Evolutionary conservation across 768 basidiomycete species (phyloP).

Genomic region (Pholiota conissans): DNA sequence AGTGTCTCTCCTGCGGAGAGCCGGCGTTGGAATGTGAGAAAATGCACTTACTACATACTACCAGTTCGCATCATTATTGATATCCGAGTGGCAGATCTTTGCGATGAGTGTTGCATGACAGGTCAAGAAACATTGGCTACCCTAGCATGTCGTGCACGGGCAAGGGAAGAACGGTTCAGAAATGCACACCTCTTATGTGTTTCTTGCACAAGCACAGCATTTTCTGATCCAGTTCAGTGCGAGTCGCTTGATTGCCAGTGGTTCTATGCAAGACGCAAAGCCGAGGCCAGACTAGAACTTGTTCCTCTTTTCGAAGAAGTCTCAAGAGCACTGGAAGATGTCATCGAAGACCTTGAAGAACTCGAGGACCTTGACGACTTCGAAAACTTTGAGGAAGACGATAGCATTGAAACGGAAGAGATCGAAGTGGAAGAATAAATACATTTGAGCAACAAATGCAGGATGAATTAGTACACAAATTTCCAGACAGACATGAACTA

Average conservation of each 20-base stretch:
- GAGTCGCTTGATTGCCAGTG: slow-evolving; percentile 87
- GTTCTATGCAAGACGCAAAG: slow-evolving; percentile 70
- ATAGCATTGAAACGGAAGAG: neutral
- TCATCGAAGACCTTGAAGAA: slow-evolving; percentile 14
- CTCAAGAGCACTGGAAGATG: slow-evolving; percentile 32
- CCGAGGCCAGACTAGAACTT: slow-evolving; percentile 43
- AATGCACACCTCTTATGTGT: slow-evolving; percentile 70
- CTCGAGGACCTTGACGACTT: slow-evolving; percentile 3
- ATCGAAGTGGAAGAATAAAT: slow-evolving; percentile 8
- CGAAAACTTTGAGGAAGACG: neutral
- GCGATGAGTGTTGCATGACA: slow-evolving; percentile 53
- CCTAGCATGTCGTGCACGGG: slow-evolving; percentile 54
- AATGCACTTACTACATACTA: neutral
- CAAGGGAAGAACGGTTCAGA: slow-evolving; percentile 52
- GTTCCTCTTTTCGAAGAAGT: slow-evolving; percentile 33
- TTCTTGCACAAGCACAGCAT: slow-evolving; percentile 61
- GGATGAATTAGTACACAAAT: neutral
- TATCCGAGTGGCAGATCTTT: slow-evolving; percentile 48
- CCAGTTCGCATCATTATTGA: neutral
- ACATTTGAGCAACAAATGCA: neutral
- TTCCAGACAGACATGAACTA: neutral
- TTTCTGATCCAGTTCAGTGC: slow-evolving; percentile 65
- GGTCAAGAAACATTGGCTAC: slow-evolving; percentile 55
- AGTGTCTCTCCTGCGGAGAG: slow-evolving; percentile 69
- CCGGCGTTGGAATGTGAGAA: slow-evolving; percentile 52